Evolutionary conservation across 805 yeast genomes (phyloP), one percentile per base, ranked within the genome.

Genomic region (Sungouiozyma ichnusensis): DNA sequence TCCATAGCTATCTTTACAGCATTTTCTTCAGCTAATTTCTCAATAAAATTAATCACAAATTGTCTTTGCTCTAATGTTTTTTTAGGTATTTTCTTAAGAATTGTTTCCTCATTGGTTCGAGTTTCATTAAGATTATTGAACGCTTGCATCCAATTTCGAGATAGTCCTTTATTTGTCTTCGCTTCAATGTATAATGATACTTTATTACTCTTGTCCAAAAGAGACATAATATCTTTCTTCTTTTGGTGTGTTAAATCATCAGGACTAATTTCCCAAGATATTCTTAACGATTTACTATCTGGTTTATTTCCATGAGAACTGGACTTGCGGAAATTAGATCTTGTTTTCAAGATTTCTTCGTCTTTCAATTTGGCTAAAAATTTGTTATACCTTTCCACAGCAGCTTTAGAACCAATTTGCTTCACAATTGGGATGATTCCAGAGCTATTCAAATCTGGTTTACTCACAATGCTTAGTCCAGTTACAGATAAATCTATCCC

Each of bases 191-290:
- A 58, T 9, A 72, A 52, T 16, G 63, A 61, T 4, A 73, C 65
- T 33, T 62, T 65, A 38, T 54, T 54, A 4, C 74, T 77, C 44
- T 68, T 73, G 32, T 63, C 60, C 44, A 75, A 48, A 16, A 73
- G 68, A 2, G 60, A 54, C 33, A 59, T 51, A 15, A 77, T 71
- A 49, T 77, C 83, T 41, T 66, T 65, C 13, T 62, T 60, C 52
- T 77, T 77, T 45, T 77, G 83, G 33, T 70, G 68, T 20, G 52
- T 55, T 43, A 77, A 59, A 55, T 77, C 83, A 35, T 70, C 68
- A 29, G 62, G 56, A n/a, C 71, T 69, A 16, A 77, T 77, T 37
- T 71, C 69, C 82, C 82, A 77, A 9, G 77, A 68, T 3, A 77
- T 55, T 35, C 69, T 69, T 29, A 77, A 58, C 27, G 66, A 46